Base-by-base conservation (phyloP, 2,329 filamentous ascomycete species). In the Diaporthe aspalathi region DNA sequence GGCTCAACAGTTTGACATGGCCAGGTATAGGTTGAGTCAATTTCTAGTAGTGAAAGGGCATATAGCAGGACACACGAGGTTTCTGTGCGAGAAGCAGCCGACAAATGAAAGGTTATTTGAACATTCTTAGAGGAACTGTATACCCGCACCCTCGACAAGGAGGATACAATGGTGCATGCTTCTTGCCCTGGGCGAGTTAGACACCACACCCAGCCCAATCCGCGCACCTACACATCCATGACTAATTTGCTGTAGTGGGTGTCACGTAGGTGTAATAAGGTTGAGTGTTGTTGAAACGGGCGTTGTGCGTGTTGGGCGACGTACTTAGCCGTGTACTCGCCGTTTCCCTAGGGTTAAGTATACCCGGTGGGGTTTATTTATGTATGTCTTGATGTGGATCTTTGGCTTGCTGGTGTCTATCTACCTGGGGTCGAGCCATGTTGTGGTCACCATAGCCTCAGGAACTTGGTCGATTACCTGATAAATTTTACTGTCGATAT, bases 41-140 rank as follows among this genome's bases (percentile, higher is more conserved):
- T 24, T 38, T 43, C 38, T 43, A n/a, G 56, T 72, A 52, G 24
- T 54, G 35, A 52, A 52, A 40, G 43, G 45, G 54, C 54, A 40
- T 53, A 62, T 60, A 47, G 27, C 24, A 54, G 56, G n/a, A n/a
- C n/a, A 40, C 38, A 54, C 54, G 49, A 38, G 24, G 40, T 20
- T 50, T 29, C 43, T 56, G 50, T 24, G 35, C 40, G 53, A 29
- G 38, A 54, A 56, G 52, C 67, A 65, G 52, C 49, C 38, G 45
- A 68, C 53, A 62, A 57, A 52, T 67, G 53, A 68, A 52, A 60
- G 49, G 52, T 66, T 60, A 57, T 68, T 49, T 68, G 65, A 67
- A 27, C 8, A 67, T n/a, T 6, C 29, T 20, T 2, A 4, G 24
- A 4, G 7, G 17, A 14, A 38, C 12, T 12, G 35, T 5, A 38